Evolutionary conservation across 169 alveolate genomes (phyloP), one percentile per base, ranked within the genome.

Genomic region (Cryptosporidium bovis): DNA sequence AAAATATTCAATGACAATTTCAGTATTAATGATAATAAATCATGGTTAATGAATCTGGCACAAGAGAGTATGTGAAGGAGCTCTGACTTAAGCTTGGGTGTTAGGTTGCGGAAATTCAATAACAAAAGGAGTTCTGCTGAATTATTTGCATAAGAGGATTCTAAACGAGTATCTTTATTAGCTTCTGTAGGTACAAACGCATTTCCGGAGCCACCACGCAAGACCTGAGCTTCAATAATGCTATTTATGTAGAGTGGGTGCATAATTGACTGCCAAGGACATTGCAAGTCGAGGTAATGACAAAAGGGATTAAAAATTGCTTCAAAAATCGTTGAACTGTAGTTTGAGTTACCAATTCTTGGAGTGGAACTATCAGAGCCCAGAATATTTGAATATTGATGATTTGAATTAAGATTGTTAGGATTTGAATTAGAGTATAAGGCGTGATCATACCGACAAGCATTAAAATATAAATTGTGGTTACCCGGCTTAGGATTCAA

Each of bases 31-130:
- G 87, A 77, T 29, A 56, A 77, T 50, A 44, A 20, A 18, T 77
- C 71, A 7, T 56, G 87, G 64, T 77, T 34, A 15, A 77, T 24
- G n/a, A 77, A 77, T 29, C 36, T 58, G n/a, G 64, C 48, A 40
- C 87, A 77, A 6, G 77, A 58, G 18, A 77, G 58, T 40, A 71
- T 62, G 34, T 60, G 71, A 13, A 77, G 46, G 18, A 77, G 16
- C 13, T 77, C 71, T 10, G 65, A 20, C n/a, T 60, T 68, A 15
- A 77, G 16, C 31, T 77, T 77, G 13, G 69, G 71, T 16, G 36
- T 10, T 24, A 77, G 64, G 18, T 56, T 58, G 6, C 87, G 71
- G 34, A 77, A 77, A 50, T 46, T 77, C 12, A 40, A 31, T 2
- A 77, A 60, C 13, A 58, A 27, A 15, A 62, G 58, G 24, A 77